Evolutionary conservation across 371 early-diverging fungal genomes (phyloP).

Genomic region (Actinomortierella wolfii): DNA sequence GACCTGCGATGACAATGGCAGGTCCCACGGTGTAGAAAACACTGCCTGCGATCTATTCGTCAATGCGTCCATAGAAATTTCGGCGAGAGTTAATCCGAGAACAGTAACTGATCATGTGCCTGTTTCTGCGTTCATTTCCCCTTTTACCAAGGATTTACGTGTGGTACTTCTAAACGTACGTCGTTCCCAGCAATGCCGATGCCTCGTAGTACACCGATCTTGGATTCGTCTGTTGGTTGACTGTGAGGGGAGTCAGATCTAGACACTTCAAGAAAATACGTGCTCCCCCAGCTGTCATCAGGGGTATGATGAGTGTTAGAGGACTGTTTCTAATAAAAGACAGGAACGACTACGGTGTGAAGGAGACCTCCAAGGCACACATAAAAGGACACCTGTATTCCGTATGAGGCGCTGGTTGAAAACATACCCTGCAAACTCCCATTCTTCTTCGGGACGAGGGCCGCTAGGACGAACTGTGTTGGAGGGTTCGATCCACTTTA

Average conservation of each 20-base stretch:
- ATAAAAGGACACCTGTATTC: too few species aligned
- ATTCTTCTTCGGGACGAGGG: slow-evolving; percentile 17
- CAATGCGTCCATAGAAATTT: slow-evolving; percentile 12
- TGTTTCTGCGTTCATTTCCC: too few species aligned
- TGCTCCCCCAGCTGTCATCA: slow-evolving; percentile 49
- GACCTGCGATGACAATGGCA: slow-evolving; percentile 50
- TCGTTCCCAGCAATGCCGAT: slow-evolving; percentile 64
- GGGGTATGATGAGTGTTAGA: neutral
- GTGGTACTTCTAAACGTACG: slow-evolving; percentile 9
- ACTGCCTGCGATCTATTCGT: slow-evolving; percentile 1
- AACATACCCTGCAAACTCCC: slow-evolving; percentile 54
- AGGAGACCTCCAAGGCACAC: too few species aligned
- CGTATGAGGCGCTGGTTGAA: too few species aligned
- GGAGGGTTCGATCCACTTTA: slow-evolving; percentile 50
- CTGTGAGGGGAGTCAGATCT: slow-evolving; percentile 23
- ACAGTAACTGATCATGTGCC: too few species aligned
- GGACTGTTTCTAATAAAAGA: neutral
- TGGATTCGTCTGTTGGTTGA: slow-evolving; percentile 12
- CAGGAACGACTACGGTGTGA: too few species aligned
- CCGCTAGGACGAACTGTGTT: slow-evolving; percentile 35
- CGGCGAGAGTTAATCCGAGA: too few species aligned
- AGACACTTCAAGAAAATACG: slow-evolving; percentile 51
- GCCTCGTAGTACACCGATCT: slow-evolving; percentile 53
- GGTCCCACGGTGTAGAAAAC: slow-evolving; percentile 62
- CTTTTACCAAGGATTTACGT: too few species aligned